phyloP scores from a whole-genome alignment of 768 basidiomycete genomes.

The Pleurotus ostreatus region DNA sequence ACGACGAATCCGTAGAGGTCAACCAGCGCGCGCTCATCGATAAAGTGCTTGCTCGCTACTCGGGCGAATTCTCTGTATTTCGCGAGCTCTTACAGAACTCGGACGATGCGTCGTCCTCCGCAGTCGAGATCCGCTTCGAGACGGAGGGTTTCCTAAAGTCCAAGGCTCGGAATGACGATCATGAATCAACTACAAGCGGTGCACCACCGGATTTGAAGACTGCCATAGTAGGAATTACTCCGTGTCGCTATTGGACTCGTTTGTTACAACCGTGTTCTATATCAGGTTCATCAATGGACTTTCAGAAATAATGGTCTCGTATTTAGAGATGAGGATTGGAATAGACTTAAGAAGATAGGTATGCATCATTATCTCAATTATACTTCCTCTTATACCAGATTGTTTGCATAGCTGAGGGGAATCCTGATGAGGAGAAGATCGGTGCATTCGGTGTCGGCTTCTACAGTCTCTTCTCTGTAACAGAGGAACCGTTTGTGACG shows the following conservation, averaged over 20 bases:
- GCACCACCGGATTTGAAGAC: slow-evolving; percentile 63
- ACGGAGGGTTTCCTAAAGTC: slow-evolving; percentile 46
- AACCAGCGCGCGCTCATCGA: slow-evolving; percentile 97
- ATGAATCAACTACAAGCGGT: slow-evolving; percentile 7
- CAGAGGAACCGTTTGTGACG: slow-evolving; percentile 78
- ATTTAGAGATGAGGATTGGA: slow-evolving; percentile 89
- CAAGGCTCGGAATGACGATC: slow-evolving; percentile 16
- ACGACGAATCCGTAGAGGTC: slow-evolving; percentile 83
- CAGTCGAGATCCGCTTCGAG: slow-evolving; percentile 78
- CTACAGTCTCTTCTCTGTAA: slow-evolving; percentile 72
- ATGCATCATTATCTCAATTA: slow-evolving; percentile 12
- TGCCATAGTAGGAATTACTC: slow-evolving; percentile 40
- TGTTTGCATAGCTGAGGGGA: slow-evolving; percentile 67
- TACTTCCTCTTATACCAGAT: background rate
- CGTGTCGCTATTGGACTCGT: background rate
- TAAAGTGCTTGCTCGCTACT: slow-evolving; percentile 94
- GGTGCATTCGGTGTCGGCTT: slow-evolving; percentile 90
- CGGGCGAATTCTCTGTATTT: slow-evolving; percentile 84
- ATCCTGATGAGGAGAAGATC: slow-evolving; percentile 92
- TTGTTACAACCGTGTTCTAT: background rate
- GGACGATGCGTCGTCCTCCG: slow-evolving; percentile 79
- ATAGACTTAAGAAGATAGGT: slow-evolving; percentile 86
- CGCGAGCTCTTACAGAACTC: slow-evolving; percentile 94
- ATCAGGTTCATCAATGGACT: slow-evolving; percentile 73
- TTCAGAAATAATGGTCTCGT: slow-evolving; percentile 85